A percentile compares a stretch with the other conserved stretches of the same genome.
These are phyloP conservation scores for Coemansia sp. DNA, from an alignment of 192 early-diverging fungal species.

Conservation along the genomic window DNA sequence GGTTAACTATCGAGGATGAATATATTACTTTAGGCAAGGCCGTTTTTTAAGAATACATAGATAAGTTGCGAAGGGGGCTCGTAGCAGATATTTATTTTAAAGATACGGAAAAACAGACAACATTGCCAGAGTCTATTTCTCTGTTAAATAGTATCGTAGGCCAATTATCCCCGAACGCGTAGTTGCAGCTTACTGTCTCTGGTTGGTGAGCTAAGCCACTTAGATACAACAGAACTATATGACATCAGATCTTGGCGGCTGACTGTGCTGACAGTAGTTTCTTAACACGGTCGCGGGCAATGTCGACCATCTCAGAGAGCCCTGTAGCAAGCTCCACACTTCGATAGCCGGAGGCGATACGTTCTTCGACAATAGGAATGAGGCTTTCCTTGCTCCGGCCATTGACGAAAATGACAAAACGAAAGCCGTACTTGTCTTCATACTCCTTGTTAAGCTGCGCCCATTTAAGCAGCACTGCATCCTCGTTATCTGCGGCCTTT, in stretches of 20 bases:
- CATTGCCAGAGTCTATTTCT: no score
- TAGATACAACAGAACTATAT: background rate
- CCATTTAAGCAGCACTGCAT: slow-evolving; percentile 58
- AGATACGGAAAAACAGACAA: no score
- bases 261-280: slow-evolving; percentile 55
- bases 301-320: slow-evolving; percentile 74
- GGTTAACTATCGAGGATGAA: no score
- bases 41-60: no score
- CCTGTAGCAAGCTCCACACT: slow-evolving; percentile 69
- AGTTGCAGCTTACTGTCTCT: no score
- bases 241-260: slow-evolving; percentile 28
- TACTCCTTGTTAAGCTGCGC: slow-evolving; percentile 66
- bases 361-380: slow-evolving; percentile 71
- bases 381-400: slow-evolving; percentile 71
- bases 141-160: no score
- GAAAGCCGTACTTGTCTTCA: slow-evolving; percentile 75
- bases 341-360: slow-evolving; percentile 61
- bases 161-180: no score
- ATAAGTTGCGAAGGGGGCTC: no score
- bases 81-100: no score
- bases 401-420: slow-evolving; percentile 81
- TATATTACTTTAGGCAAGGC: no score
- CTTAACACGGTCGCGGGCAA: slow-evolving; percentile 75
- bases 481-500: slow-evolving; percentile 53
- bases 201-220: no score